Base-by-base conservation (phyloP, 2,329 filamentous ascomycete species). In the Clarireedia homoeocarpa region DNA sequence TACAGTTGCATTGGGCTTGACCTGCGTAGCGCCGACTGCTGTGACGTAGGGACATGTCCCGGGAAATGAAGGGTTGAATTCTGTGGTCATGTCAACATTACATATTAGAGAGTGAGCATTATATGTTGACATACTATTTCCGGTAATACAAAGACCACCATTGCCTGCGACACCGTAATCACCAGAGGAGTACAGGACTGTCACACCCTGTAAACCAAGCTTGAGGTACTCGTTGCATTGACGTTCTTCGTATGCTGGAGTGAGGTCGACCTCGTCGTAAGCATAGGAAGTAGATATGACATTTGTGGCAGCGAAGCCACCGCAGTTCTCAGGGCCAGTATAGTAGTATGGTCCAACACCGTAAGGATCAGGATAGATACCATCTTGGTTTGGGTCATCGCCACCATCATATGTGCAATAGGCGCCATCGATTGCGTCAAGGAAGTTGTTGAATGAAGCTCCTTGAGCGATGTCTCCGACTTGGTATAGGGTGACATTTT, bases 181-280 rank as follows among this genome's bases (percentile, higher is more conserved):
- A 46, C 77, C 77, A 2, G 72, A 74, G 1, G 77, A 75, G 61
- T 75, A 77, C 40, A 80, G 56, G 15, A 81, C 66, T 6, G 74
- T 74, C 12, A 77, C 71, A 27, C 77, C 77, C 62, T 74, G 73
- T 52, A 79, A 71, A 26, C 75, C 77, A 2, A 81, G 73, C 69
- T 81, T 81, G 71, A 80, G 72, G 66, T 77, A 81, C 69, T 81
- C 77, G 58, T 72, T 68, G 63, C 78, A 81, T 66, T 82, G 78
- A 2, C 78, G 72, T 55, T 71, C 61, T 59, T 77, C 73, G 63
- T 81, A 82, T 55, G 66, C 68, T 4, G 71, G 69, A 1, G 76
- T 73, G 7, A 77, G 69, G 46, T 75, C 58, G 17, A 44, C 72
- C 66, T 81, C 78, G 59, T 77, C 76, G 34, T 76, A 76, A 12